A percentile compares a stretch with the other conserved stretches of the same genome.
Conservation (phyloP, 306 rosid genomes). For the Acacia acuminata region DNA sequence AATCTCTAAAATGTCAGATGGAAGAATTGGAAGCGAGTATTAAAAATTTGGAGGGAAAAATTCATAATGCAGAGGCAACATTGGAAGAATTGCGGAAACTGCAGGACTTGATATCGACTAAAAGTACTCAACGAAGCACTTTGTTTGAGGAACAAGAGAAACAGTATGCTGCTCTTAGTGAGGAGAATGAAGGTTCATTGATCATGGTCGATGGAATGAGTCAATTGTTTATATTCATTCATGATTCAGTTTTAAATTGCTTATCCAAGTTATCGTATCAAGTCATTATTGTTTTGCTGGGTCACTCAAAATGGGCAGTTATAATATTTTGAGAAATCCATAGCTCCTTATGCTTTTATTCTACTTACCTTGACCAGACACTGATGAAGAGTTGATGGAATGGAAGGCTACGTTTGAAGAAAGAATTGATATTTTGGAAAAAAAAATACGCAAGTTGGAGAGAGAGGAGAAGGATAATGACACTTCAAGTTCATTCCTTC, state of each 20-base stretch:
- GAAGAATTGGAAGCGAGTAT: constrained; percentile 71
- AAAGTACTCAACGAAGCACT: constrained; percentile 69
- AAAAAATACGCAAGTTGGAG: constrained; percentile 64
- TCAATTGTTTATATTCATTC: background rate
- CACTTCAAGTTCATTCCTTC: constrained; percentile 46
- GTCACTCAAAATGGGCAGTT: constrained; percentile 3
- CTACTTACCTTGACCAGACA: constrained; percentile 51
- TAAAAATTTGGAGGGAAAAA: constrained; percentile 56
- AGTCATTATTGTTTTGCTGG: constrained; percentile 10
- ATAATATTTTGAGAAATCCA: constrained; percentile 23
- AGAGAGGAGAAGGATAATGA: constrained; percentile 68
- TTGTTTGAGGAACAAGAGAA: constrained; percentile 63
- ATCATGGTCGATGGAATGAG: constrained; percentile 26
- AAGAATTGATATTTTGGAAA: constrained; percentile 57
- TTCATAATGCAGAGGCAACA: constrained; percentile 51
- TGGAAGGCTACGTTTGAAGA: constrained; percentile 85
- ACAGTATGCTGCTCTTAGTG: constrained; percentile 64
- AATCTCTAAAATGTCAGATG: constrained; percentile 58
- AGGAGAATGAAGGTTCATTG: constrained; percentile 76
- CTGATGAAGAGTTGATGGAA: constrained; percentile 89
- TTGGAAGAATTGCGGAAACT: constrained; percentile 60
- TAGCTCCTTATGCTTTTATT: constrained; percentile 27
- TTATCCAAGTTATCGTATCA: background rate
- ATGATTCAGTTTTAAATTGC: constrained; percentile 10
- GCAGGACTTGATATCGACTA: constrained; percentile 64